Evolutionary conservation across 768 basidiomycete genomes (phyloP).

Genomic region (Leccinum olivaceopallidum): DNA sequence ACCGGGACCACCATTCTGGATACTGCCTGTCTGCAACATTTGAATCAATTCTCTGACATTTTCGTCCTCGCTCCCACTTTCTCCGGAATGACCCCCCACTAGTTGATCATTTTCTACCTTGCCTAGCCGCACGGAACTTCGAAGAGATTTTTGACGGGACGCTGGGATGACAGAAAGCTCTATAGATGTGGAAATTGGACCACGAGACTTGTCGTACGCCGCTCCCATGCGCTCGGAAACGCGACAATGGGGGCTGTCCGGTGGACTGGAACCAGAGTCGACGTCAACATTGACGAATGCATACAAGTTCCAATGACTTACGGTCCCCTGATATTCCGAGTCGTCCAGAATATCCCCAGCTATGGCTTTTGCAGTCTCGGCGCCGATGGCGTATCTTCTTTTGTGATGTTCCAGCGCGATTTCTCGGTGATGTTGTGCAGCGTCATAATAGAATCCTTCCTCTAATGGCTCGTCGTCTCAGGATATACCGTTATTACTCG

Average conservation of each 20-base stretch:
- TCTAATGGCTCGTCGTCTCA: constrained; percentile 41
- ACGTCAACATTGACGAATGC: constrained; percentile 4
- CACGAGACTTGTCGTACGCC: constrained; percentile 45
- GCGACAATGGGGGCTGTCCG: constrained; percentile 58
- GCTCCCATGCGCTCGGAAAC: constrained; percentile 62
- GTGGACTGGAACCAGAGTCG: constrained; percentile 31
- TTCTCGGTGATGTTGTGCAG: constrained; percentile 70
- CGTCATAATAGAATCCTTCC: constrained; percentile 59
- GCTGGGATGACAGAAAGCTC: constrained; percentile 44
- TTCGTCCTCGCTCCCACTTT: constrained; percentile 57
- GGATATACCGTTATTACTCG: constrained; percentile 28
- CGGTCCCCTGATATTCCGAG: constrained; percentile 46
- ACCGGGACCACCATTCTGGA: constrained; percentile 55
- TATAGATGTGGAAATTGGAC: constrained; percentile 39
- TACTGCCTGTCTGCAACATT: constrained; percentile 48
- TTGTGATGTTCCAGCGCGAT: constrained; percentile 70
- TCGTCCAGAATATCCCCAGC: constrained; percentile 45
- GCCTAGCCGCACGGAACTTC: constrained; percentile 54
- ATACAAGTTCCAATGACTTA: constrained; percentile 25
- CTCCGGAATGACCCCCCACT: constrained; percentile 47
- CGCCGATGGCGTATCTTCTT: constrained; percentile 57
- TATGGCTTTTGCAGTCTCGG: constrained; percentile 53
- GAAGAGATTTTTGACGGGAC: constrained; percentile 47
- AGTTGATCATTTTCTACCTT: constrained; percentile 53
- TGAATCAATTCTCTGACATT: constrained; percentile 50